A percentile compares a stretch with the other conserved stretches of the same genome.
phyloP scores from a whole-genome alignment of 345 rosid genomes.

The Moricandia moricandioides region DNA sequence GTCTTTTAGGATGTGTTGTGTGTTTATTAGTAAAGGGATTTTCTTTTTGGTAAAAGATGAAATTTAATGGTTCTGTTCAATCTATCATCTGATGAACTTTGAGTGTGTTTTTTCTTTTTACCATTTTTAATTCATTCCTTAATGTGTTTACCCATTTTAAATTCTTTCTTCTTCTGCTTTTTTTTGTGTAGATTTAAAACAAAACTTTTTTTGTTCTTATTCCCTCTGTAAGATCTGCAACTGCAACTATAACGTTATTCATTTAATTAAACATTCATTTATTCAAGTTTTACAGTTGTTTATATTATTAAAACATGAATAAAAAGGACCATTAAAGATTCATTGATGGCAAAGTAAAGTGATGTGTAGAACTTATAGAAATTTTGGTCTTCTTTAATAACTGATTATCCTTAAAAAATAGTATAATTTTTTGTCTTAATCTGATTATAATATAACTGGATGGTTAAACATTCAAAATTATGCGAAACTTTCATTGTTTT shows the following conservation, averaged over 20 bases:
- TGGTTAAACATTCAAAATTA: not conserved
- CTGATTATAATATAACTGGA: not conserved
- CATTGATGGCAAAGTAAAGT: not conserved
- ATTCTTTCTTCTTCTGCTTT: conserved; percentile 9
- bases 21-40: not conserved
- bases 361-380: not conserved
- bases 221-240: conserved; percentile 32
- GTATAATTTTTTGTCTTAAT: not conserved
- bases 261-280: conserved; percentile 10
- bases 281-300: conserved; percentile 12
- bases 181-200: not conserved
- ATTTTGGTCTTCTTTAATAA: not conserved
- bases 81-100: conserved; percentile 27
- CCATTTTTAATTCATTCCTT: not conserved
- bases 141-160: not conserved
- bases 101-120: not conserved
- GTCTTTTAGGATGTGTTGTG: conserved; percentile 15
- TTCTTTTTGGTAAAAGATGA: conserved; percentile 15
- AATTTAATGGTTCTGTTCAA: conserved; percentile 21
- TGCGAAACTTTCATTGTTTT: not conserved
- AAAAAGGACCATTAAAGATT: not conserved
- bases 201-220: conserved; percentile 30
- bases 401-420: not conserved
- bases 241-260: conserved; percentile 27
- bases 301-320: not conserved